Percentiles rank a stretch among this genome's conserved stretches.
phyloP scores from a whole-genome alignment of 2,329 filamentous ascomycete species.

The Paramyrothecium sp. region DNA sequence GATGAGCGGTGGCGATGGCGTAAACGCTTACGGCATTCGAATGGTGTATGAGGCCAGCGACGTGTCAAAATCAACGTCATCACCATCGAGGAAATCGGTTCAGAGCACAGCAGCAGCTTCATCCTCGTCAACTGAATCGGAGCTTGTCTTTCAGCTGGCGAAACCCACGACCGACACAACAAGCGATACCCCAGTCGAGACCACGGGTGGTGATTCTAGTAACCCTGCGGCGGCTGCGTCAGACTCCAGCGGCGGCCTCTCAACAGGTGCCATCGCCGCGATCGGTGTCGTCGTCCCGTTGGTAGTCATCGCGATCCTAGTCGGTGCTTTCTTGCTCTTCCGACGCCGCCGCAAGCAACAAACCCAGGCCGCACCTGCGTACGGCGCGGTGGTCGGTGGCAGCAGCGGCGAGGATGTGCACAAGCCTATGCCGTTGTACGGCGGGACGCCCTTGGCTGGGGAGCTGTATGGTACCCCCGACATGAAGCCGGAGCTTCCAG shows the following conservation, averaged over 20 bases:
- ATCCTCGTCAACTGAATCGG: neutral
- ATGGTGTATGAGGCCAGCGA: conserved; percentile 33
- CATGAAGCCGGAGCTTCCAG: too few species aligned
- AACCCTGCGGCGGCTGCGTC: neutral
- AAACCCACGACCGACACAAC: neutral
- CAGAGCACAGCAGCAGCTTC: conserved; percentile 7
- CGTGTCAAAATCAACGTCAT: conserved; percentile 2
- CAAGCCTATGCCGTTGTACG: conserved; percentile 7
- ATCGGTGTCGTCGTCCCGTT: conserved; percentile 29
- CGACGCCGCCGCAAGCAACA: conserved; percentile 17
- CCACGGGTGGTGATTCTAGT: neutral
- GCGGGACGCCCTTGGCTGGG: too few species aligned
- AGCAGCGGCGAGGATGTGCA: conserved; percentile 1
- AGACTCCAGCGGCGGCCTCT: conserved; percentile 10
- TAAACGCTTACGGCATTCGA: conserved; percentile 31
- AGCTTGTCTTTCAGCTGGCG: neutral
- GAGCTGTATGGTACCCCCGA: too few species aligned
- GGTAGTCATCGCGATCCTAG: conserved; percentile 19
- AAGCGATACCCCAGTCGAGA: neutral
- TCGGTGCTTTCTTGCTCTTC: conserved; percentile 24
- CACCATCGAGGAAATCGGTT: neutral
- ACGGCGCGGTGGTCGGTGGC: neutral
- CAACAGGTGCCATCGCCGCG: conserved; percentile 19
- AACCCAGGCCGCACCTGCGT: too few species aligned
- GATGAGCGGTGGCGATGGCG: conserved; percentile 19